Percentiles rank a stretch among this genome's conserved stretches.
phyloP scores from a whole-genome alignment of 2,329 filamentous ascomycete species.

The Diaporthe sp. region DNA sequence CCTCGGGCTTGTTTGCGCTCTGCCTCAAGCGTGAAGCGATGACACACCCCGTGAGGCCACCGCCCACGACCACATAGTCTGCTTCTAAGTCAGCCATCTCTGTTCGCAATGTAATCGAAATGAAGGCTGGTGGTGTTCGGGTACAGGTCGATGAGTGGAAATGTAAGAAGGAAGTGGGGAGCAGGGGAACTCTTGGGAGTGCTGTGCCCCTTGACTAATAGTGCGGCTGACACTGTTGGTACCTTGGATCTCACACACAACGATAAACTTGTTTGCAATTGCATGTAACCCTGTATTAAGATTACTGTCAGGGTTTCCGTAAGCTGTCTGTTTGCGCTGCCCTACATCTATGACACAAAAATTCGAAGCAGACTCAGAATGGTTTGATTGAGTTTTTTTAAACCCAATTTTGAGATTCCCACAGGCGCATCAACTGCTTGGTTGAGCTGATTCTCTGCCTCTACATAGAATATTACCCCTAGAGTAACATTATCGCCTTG shows the following conservation, averaged over 20 bases:
- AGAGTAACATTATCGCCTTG: no score
- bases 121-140: background rate
- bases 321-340: background rate
- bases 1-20: conserved; percentile 41
- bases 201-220: background rate
- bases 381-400: no score
- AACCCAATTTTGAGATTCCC: no score
- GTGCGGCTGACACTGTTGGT: background rate
- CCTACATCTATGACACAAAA: background rate
- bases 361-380: background rate
- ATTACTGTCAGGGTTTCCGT: background rate
- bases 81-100: conserved; percentile 41
- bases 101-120: background rate
- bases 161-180: background rate
- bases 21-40: conserved; percentile 46
- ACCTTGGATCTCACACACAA: background rate
- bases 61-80: conserved; percentile 48
- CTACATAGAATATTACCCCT: no score
- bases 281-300: background rate
- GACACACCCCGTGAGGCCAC: conserved; percentile 45
- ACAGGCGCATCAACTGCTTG: no score
- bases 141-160: background rate
- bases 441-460: no score
- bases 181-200: background rate
- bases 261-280: background rate